These are phyloP conservation scores for Leucocoprinus leucothites DNA, from an alignment of 768 basidiomycete species.

Conservation along the genomic window DNA sequence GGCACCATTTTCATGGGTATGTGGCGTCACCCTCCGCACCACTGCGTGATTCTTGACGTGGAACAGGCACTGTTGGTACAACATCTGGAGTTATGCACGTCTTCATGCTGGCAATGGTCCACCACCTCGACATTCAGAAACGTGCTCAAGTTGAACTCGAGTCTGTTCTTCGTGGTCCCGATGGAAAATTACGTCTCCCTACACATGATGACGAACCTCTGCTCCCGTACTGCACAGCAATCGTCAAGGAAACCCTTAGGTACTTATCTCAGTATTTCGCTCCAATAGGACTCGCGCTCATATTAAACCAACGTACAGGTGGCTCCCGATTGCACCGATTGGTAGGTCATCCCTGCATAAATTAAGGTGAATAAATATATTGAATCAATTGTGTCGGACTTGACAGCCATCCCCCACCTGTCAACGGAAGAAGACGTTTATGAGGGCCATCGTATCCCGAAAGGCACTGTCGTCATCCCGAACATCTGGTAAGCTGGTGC, in stretches of 20 bases:
- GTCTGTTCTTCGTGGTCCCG: conserved; percentile 28
- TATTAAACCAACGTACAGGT: conserved; percentile 12
- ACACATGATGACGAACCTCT: conserved; percentile 27
- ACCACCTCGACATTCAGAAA: conserved; percentile 33
- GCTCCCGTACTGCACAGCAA: conserved; percentile 32
- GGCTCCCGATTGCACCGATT: conserved; percentile 25
- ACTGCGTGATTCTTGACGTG: neutral
- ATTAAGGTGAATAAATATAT: neutral
- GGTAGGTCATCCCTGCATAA: conserved; percentile 15
- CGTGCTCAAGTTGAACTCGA: conserved; percentile 33
- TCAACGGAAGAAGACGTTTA: conserved; percentile 35
- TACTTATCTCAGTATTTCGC: neutral
- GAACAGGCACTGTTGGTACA: conserved; percentile 48
- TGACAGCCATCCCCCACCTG: conserved; percentile 23
- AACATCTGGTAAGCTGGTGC: conserved; percentile 24
- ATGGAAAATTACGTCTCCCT: conserved; percentile 28
- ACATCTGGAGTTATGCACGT: conserved; percentile 38
- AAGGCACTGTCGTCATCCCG: conserved; percentile 28
- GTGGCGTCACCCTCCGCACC: neutral
- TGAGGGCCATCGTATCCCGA: conserved; percentile 37
- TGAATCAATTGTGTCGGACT: neutral
- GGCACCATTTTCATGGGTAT: conserved; percentile 13
- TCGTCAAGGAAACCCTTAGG: conserved; percentile 30
- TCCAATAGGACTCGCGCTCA: neutral
- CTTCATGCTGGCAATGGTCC: conserved; percentile 39